Conservation (phyloP, 768 basidiomycete species). For the Neoboletus subvelutipes region DNA sequence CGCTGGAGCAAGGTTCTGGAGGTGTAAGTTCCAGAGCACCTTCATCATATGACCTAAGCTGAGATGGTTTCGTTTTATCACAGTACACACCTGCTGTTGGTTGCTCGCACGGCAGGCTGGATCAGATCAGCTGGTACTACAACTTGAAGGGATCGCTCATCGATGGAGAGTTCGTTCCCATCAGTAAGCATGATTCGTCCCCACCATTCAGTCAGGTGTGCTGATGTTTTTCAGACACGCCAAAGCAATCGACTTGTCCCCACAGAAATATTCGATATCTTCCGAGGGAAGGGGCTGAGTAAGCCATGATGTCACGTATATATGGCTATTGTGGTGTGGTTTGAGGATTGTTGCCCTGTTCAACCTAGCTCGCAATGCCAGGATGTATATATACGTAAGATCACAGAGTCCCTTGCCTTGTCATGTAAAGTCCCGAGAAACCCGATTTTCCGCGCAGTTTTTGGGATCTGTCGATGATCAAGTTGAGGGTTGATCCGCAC, state of each 20-base stretch:
- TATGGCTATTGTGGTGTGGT: neutral
- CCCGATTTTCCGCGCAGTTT: neutral
- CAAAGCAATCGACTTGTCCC: slow-evolving; percentile 51
- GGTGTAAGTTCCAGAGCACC: slow-evolving; percentile 29
- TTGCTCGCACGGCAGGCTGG: slow-evolving; percentile 41
- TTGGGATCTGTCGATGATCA: neutral
- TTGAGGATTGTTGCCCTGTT: neutral
- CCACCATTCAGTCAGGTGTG: neutral
- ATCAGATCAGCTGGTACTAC: slow-evolving; percentile 59
- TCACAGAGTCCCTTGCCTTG: neutral
- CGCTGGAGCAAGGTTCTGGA: slow-evolving; percentile 53
- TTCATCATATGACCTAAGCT: neutral
- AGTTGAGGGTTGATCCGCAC: neutral
- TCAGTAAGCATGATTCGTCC: slow-evolving; percentile 40
- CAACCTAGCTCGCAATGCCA: neutral
- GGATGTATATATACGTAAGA: neutral
- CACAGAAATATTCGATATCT: slow-evolving; percentile 58
- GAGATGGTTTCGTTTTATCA: neutral
- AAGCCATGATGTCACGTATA: too few species aligned
- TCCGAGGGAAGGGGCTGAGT: slow-evolving; percentile 43
- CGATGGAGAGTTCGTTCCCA: slow-evolving; percentile 61
- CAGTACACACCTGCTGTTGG: slow-evolving; percentile 52
- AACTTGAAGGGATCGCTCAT: slow-evolving; percentile 62
- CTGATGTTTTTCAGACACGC: slow-evolving; percentile 45
- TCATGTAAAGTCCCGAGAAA: neutral